These are phyloP conservation scores for Tricladium varicosporioides DNA, from an alignment of 2,329 filamentous ascomycete species.

Conservation along the genomic window DNA sequence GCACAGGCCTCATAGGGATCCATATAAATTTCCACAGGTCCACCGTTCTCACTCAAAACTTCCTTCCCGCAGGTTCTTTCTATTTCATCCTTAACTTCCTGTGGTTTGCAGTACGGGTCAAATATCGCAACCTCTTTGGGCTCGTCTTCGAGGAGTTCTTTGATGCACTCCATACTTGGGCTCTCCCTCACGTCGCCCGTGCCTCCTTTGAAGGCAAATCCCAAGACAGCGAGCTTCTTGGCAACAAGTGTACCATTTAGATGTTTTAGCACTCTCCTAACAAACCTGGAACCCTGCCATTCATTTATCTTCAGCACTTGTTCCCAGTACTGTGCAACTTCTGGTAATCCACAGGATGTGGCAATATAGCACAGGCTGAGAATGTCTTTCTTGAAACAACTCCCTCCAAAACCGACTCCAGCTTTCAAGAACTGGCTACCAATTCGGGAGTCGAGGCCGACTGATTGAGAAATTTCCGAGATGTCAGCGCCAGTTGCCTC, in stretches of 20 bases:
- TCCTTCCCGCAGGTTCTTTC: slow-evolving; percentile 31
- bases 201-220: slow-evolving; percentile 79
- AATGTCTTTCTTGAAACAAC: slow-evolving; percentile 81
- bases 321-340: slow-evolving; percentile 75
- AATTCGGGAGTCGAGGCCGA: slow-evolving; percentile 70
- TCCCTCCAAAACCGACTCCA: slow-evolving; percentile 75
- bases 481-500: slow-evolving; percentile 74
- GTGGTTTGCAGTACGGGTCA: slow-evolving; percentile 52
- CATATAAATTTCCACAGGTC: slow-evolving; percentile 38
- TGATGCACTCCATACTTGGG: slow-evolving; percentile 66
- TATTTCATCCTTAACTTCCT: slow-evolving; percentile 41
- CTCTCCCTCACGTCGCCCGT: slow-evolving; percentile 74
- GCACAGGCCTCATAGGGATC: slow-evolving; percentile 45
- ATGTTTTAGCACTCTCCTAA: slow-evolving; percentile 60
- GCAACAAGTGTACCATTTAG: slow-evolving; percentile 67
- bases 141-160: slow-evolving; percentile 61
- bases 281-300: slow-evolving; percentile 69
- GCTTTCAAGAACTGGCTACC: slow-evolving; percentile 72
- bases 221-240: slow-evolving; percentile 71
- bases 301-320: slow-evolving; percentile 75
- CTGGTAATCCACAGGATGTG: slow-evolving; percentile 64
- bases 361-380: slow-evolving; percentile 72
- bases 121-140: slow-evolving; percentile 65
- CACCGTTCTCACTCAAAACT: slow-evolving; percentile 30
- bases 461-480: slow-evolving; percentile 65